Conservation (phyloP, 169 alveolate species). For the Eimeria sp. region DNA sequence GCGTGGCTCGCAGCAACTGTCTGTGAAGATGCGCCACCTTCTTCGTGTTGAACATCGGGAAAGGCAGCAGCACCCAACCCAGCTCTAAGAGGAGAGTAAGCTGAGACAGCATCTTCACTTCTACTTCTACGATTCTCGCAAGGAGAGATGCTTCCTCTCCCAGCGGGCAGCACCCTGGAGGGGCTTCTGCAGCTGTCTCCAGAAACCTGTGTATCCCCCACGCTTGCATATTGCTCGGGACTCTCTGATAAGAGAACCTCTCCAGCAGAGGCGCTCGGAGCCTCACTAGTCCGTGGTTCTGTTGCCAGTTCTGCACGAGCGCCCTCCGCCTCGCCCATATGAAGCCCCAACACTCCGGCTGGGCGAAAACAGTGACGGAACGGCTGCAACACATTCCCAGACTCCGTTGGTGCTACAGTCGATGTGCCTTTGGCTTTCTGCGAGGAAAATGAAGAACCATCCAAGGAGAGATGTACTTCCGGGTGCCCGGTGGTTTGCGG, state of each 20-base stretch:
- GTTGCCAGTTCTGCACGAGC: neutral
- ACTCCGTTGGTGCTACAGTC: neutral
- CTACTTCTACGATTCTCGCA: neutral
- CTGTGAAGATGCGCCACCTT: neutral
- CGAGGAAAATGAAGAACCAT: neutral
- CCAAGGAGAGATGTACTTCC: neutral
- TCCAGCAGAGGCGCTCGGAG: neutral
- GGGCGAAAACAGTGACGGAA: neutral
- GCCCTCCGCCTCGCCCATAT: neutral
- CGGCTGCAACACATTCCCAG: conserved; percentile 22
- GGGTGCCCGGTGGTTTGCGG: neutral
- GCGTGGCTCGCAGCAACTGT: neutral
- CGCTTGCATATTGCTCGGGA: neutral
- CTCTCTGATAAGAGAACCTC: neutral
- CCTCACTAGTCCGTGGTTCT: neutral
- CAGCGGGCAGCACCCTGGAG: neutral
- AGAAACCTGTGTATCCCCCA: neutral
- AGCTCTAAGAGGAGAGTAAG: neutral
- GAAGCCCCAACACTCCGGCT: conserved; percentile 13
- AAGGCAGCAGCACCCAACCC: neutral
- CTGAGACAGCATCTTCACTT: conserved; percentile 10
- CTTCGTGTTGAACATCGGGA: neutral
- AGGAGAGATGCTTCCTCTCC: neutral
- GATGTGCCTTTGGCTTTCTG: neutral
- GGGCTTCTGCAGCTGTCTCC: conserved; percentile 38